Percentiles rank a stretch among this genome's conserved stretches.
These are phyloP conservation scores for Punica granatum DNA, from an alignment of 345 rosid species.

Conservation along the genomic window DNA sequence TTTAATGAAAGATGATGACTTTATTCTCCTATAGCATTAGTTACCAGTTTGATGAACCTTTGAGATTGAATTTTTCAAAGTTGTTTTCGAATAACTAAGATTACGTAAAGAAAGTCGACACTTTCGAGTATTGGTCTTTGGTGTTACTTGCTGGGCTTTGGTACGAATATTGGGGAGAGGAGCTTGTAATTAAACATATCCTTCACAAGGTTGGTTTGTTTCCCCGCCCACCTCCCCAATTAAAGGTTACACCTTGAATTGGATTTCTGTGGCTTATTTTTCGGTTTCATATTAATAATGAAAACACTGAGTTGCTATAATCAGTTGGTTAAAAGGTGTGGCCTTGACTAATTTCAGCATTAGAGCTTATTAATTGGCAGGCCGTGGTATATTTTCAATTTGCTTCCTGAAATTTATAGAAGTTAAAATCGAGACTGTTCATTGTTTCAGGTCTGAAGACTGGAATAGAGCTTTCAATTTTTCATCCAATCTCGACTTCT, in stretches of 20 bases:
- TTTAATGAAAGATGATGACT: not conserved
- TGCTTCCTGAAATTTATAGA: not conserved
- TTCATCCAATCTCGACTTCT: conserved; percentile 64
- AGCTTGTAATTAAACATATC: not conserved
- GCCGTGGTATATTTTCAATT: not conserved
- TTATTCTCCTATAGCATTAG: not conserved
- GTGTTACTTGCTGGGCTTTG: not conserved
- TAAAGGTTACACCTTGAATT: not conserved
- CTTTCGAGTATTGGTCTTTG: not conserved
- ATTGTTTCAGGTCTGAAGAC: conserved; percentile 67
- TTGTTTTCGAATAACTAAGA: not conserved
- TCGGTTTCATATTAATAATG: not conserved
- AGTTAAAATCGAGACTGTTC: conserved; percentile 1
- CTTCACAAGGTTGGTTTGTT: not conserved
- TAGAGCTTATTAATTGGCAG: not conserved
- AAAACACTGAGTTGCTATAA: not conserved
- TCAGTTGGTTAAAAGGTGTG: not conserved
- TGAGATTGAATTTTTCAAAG: not conserved
- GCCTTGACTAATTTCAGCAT: not conserved
- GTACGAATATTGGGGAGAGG: not conserved
- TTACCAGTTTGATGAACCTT: not conserved
- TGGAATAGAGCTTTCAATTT: conserved; percentile 80
- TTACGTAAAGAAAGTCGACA: not conserved
- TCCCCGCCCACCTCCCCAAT: not conserved
- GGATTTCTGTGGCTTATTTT: not conserved